phyloP scores from a whole-genome alignment of 768 basidiomycete species.

The Fomitopsis pulvina region DNA sequence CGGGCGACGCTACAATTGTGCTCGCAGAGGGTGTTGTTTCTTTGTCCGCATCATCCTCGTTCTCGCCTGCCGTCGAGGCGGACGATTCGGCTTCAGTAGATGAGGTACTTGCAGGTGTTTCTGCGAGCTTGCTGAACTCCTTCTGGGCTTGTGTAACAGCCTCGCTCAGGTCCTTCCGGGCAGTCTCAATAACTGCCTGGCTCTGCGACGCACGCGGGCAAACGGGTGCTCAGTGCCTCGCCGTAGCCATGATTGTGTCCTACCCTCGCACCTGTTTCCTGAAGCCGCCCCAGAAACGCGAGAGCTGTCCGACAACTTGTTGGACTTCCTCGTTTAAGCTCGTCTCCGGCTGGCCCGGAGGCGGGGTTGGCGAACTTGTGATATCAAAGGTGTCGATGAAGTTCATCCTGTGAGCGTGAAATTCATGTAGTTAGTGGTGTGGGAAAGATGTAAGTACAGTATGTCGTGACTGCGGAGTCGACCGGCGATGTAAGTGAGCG shows the following conservation, averaged over 20 bases:
- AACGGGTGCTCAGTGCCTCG: neutral
- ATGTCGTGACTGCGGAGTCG: no score
- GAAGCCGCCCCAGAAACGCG: conserved; percentile 87
- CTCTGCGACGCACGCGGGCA: conserved; percentile 37
- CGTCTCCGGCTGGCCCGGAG: conserved; percentile 40
- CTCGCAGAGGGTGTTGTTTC: conserved; percentile 1
- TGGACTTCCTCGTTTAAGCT: conserved; percentile 82
- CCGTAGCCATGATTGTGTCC: neutral
- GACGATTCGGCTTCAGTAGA: neutral
- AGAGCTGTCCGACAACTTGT: conserved; percentile 83
- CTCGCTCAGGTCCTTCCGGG: conserved; percentile 64
- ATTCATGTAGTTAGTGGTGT: no score
- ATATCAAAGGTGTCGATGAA: conserved; percentile 69
- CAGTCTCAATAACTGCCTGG: conserved; percentile 58
- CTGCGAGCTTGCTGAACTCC: conserved; percentile 53
- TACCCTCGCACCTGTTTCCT: conserved; percentile 65
- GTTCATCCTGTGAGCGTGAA: conserved; percentile 42
- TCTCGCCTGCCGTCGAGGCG: conserved; percentile 1
- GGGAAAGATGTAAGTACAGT: no score
- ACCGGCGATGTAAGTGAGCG: no score
- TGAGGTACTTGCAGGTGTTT: conserved; percentile 9
- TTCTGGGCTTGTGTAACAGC: conserved; percentile 78
- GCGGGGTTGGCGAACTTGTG: conserved; percentile 40
- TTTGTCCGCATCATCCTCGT: conserved; percentile 2
- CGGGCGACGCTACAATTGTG: conserved; percentile 1